phyloP scores from a whole-genome alignment of 163 green algal genomes.

The Coccomyxa subellipsoidea region DNA sequence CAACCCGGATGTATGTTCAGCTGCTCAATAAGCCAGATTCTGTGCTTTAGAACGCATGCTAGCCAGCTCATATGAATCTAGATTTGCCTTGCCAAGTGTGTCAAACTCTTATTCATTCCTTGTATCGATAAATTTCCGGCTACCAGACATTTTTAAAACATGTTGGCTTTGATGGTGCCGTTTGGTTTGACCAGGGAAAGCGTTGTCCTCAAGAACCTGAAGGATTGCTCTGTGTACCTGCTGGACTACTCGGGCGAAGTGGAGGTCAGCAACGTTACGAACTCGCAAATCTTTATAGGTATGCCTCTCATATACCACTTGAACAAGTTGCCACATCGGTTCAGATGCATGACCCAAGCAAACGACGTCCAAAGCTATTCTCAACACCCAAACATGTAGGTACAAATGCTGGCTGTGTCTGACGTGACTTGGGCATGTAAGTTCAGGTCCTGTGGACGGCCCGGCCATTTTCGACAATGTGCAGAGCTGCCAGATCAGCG shows the following conservation, averaged over 20 bases:
- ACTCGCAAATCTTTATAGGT: slow-evolving; percentile 59
- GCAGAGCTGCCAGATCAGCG: slow-evolving; percentile 25
- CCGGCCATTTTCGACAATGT: slow-evolving; percentile 43
- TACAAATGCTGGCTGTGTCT: neutral
- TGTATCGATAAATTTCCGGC: no score
- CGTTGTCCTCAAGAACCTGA: slow-evolving; percentile 38
- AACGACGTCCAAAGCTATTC: neutral
- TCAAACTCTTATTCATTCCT: no score
- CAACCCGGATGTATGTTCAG: neutral
- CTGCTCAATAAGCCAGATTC: neutral
- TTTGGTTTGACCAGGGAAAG: slow-evolving; percentile 32
- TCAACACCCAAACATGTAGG: neutral
- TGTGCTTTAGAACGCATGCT: neutral
- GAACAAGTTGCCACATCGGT: neutral
- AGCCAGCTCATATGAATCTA: neutral
- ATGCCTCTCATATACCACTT: neutral
- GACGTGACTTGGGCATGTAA: neutral
- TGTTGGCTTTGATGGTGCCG: neutral
- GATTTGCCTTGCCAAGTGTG: neutral
- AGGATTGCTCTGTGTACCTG: slow-evolving; percentile 51
- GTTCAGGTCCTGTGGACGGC: slow-evolving; percentile 51
- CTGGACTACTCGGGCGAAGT: slow-evolving; percentile 52
- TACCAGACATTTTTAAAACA: no score
- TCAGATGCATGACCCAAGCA: neutral
- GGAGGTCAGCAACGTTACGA: slow-evolving; percentile 43